phyloP scores from a whole-genome alignment of 768 basidiomycete genomes.

The Pulveroboletus ravenelii region DNA sequence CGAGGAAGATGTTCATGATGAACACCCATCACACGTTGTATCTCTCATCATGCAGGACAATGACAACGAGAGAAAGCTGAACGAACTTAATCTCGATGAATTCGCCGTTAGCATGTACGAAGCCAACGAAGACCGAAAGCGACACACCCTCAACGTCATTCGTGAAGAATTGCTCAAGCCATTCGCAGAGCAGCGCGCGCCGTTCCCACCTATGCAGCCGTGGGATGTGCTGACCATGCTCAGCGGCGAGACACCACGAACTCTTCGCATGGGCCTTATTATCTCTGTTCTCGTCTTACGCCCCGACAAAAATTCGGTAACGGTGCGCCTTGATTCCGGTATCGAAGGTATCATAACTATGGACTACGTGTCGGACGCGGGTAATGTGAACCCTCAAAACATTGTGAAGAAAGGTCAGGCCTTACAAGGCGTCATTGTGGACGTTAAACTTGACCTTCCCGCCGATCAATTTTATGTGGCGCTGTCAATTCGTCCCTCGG shows the following conservation, averaged over 20 bases:
- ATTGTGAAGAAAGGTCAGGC: conserved; percentile 76
- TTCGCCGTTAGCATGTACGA: conserved; percentile 90
- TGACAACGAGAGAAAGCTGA: conserved; percentile 74
- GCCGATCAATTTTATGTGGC: conserved; percentile 65
- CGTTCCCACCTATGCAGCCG: conserved; percentile 58
- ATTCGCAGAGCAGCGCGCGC: conserved; percentile 67
- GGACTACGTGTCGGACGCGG: conserved; percentile 53
- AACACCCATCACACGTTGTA: conserved; percentile 89
- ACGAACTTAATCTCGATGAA: conserved; percentile 91
- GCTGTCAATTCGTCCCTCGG: conserved; percentile 63
- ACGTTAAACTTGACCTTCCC: conserved; percentile 57
- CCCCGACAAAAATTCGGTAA: conserved; percentile 42
- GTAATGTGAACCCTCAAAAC: conserved; percentile 37
- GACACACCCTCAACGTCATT: conserved; percentile 85
- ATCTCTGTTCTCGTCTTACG: conserved; percentile 71
- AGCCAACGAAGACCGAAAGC: conserved; percentile 79
- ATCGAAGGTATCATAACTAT: conserved; percentile 75
- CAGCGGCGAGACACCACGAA: conserved; percentile 82
- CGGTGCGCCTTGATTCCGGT: conserved; percentile 86
- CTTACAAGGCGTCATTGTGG: conserved; percentile 72
- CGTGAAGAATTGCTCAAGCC: conserved; percentile 79
- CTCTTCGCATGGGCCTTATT: conserved; percentile 74
- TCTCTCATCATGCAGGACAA: conserved; percentile 78
- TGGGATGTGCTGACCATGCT: conserved; percentile 94
- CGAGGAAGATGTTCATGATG: conserved; percentile 91